Evolutionary conservation across 768 basidiomycete genomes (phyloP), one percentile per base, ranked within the genome.

Genomic region (Tulasnella sp.): DNA sequence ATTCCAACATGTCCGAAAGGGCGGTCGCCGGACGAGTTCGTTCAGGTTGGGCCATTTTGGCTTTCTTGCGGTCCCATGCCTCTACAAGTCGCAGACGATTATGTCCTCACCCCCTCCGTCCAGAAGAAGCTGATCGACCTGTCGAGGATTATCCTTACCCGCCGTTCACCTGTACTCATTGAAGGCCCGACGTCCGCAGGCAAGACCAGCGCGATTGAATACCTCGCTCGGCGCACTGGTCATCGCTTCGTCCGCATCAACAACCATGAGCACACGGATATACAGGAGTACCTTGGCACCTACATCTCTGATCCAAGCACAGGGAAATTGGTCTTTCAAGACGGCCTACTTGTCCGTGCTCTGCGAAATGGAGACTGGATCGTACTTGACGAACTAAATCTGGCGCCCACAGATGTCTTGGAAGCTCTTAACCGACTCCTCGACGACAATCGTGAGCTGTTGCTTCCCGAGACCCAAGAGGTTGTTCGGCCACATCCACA

Each of bases 241-340:
- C 96, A 99, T 73, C 82, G 80, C 34, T 98, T 97, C 70, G 83
- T 99, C 29, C 88, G 96, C 42, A 97, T 99, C 77, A 99, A 99
- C 74, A 99, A 99, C 66, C 96, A 99, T 72, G 96, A 99, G 63
- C 96, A 98, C 67, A 99, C 96, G 4, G 96, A 99, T 68, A 96
- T 99, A 51, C 96, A 99, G 67, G 96, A 99, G 68, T 99, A 99
- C 67, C 78, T 98, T 48, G 96, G 96, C 2, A 92, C 92, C 0
- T 99, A 99, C 67, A 82, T 93, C 22, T 93, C 96, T 2, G 92
- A 98, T 69, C 83, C 92, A 7, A 68, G 78, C 12, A 90, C 92
- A 0, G 96, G 96, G n/a, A 93, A 91, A 70, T 79, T 98, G 15
- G 82, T 89, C 8, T 98, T 96, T 73, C 86, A 85, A 65, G 96